Base-by-base conservation (phyloP, 768 basidiomycete genomes). In the Russula emetica region DNA sequence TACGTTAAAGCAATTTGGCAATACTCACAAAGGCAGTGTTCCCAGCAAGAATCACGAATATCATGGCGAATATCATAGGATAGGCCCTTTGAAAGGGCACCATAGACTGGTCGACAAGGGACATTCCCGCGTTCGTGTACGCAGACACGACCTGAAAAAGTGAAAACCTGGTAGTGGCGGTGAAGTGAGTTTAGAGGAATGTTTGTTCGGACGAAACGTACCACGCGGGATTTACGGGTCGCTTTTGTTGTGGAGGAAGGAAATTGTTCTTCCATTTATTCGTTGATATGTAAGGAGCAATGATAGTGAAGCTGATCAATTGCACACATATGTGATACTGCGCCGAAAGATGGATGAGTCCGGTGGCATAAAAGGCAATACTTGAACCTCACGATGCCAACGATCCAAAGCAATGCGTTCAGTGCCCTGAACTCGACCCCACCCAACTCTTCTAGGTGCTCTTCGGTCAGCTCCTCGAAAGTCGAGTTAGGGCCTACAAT, bases 341-440 rank as follows among this genome's bases (percentile, higher is more conserved):
- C 51, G 53, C 55, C 36, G 20, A 47, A 13, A 18, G 16, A 3
- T 20, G 55, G 59, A 24, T 68, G 45, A 24, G 55, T 49, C 34
- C 38, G n/a, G 24, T n/a, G 63, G 50, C 10, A 20, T 24, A n/a
- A 18, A 57, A 40, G 50, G 10, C 8, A 45, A 34, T 22, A 53
- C 14, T 45, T 53, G 44, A 38, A 79, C 90, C 70, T 40, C 72
- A 95, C 93, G 38, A 76, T 72, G 13, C 81, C 81, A 42, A 96
- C 84, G 60, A 95, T 82, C 88, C 90, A 95, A 11, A 94, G 76
- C 55, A 97, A 73, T 2, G 87, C 83, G 50, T 86, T 87, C 66
- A 97, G 76, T 14, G 89, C 90, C 11, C 94, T 82, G 71, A 91
- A 98, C 73, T 99, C 96, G 8, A 97, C 88, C 22, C 96, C 95